Base-by-base conservation (phyloP, 768 basidiomycete species). In the Podaxis sp. region DNA sequence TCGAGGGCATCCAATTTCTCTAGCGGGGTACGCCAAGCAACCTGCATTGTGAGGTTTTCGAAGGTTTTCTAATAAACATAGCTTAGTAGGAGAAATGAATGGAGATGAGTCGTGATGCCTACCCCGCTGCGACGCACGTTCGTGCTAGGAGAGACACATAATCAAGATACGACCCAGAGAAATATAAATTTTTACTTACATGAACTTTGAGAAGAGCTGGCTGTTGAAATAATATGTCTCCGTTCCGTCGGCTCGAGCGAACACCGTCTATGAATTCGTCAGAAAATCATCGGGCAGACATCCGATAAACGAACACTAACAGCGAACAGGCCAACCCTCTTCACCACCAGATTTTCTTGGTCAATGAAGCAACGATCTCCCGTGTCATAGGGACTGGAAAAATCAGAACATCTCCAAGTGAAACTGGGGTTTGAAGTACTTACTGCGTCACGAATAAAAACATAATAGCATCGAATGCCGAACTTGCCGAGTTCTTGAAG, bases 161-260 rank as follows among this genome's bases (percentile, higher is more conserved):
- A 61, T 50, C 52, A 6, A 50, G 46, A 65, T 6, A 52, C 33
- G 43, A 41, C 17, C 2, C 17, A 29, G 13, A 29, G 38, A 29
- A 9, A 11, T 2, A 24, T 15, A 57, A 25, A 5, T 15, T 19
- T 24, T 5, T 33, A 74, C 84, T 43, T 69, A 87, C 87, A 93
- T 89, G 74, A 92, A 91, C 68, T 88, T 89, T 52, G 72, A 81
- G 72, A 89, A 89, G 12, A 92, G 79, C 65, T 87, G 87, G 65
- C 88, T 89, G 75, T 91, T 91, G 75, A 86, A 91, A 70, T 91
- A 92, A 68, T 91, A 92, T 2, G 88, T 87, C 69, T 91, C 87
- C 1, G 89, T 89, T 19, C 90, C 90, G 68, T 93, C 91, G 15
- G 79, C 69, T 36, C 91, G 86, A 37, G 82, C 72, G 67, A 93